Evolutionary conservation across 306 rosid genomes (phyloP).

Genomic region (Prosopis cineraria): DNA sequence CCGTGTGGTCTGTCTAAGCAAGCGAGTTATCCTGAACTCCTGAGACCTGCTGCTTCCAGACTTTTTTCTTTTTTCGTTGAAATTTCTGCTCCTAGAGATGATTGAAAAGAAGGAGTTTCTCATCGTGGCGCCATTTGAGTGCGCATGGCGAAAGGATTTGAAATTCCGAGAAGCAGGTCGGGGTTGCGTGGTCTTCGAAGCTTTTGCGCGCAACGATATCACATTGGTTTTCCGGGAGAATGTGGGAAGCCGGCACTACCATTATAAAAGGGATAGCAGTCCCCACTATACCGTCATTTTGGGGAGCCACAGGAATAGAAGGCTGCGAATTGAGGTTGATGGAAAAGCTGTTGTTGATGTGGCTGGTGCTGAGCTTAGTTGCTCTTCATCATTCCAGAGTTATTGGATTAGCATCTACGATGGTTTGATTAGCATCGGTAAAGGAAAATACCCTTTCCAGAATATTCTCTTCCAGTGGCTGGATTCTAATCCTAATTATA

Average conservation of each 20-base stretch:
- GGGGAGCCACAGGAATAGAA: slow-evolving; percentile 90
- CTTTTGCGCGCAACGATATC: slow-evolving; percentile 88
- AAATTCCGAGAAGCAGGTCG: slow-evolving; percentile 87
- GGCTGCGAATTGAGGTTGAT: slow-evolving; percentile 76
- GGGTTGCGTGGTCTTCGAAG: slow-evolving; percentile 93
- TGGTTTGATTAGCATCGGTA: slow-evolving; percentile 88
- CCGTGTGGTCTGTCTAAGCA: neutral
- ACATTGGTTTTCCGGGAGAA: slow-evolving; percentile 86
- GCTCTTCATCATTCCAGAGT: slow-evolving; percentile 83
- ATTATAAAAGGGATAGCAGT: slow-evolving; percentile 83
- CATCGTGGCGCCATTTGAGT: slow-evolving; percentile 92
- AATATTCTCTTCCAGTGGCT: slow-evolving; percentile 89
- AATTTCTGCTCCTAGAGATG: slow-evolving; percentile 20
- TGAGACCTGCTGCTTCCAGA: neutral
- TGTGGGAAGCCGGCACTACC: slow-evolving; percentile 91
- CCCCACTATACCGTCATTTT: slow-evolving; percentile 90
- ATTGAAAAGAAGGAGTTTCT: slow-evolving; percentile 66
- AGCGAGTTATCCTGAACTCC: neutral
- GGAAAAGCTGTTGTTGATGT: slow-evolving; percentile 84
- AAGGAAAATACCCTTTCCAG: slow-evolving; percentile 85
- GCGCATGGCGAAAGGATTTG: slow-evolving; percentile 86
- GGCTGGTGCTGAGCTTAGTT: slow-evolving; percentile 78
- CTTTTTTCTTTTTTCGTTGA: neutral
- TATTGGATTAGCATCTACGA: slow-evolving; percentile 92
- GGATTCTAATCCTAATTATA: slow-evolving; percentile 74